Evolutionary conservation across 2,329 filamentous ascomycete genomes (phyloP).

Genomic region (Endothia cerciana): DNA sequence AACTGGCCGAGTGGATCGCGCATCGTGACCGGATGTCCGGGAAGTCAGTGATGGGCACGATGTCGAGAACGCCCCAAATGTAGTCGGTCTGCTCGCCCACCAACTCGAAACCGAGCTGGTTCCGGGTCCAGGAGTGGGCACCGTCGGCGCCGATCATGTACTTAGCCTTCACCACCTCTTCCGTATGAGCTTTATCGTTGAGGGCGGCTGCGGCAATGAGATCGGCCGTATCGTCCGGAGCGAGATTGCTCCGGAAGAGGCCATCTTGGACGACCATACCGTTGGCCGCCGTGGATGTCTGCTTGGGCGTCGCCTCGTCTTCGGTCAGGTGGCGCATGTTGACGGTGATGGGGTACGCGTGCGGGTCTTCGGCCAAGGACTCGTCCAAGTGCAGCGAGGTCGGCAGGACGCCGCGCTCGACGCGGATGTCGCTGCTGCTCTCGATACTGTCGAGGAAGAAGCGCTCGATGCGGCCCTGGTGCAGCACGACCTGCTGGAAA

Average conservation of each 20-base stretch:
- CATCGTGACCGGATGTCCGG: constrained; percentile 38
- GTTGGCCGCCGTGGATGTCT: constrained; percentile 43
- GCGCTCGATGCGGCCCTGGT: constrained; percentile 72
- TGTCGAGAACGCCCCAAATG: constrained; percentile 37
- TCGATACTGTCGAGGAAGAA: constrained; percentile 67
- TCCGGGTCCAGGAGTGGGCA: constrained; percentile 67
- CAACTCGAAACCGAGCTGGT: constrained; percentile 49
- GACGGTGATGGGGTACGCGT: constrained; percentile 64
- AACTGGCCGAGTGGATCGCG: constrained; percentile 36
- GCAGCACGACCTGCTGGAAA: constrained; percentile 69
- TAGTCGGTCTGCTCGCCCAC: constrained; percentile 36
- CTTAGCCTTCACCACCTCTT: constrained; percentile 56
- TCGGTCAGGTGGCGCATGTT: constrained; percentile 60
- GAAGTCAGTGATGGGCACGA: constrained; percentile 38
- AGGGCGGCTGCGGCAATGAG: too few relatives aligned
- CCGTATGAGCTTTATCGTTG: constrained; percentile 29
- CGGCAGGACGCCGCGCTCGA: constrained; percentile 66
- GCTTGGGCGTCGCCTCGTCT: constrained; percentile 57
- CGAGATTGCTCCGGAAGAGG: constrained; percentile 62
- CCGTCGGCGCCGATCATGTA: constrained; percentile 73
- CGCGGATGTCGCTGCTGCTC: constrained; percentile 49
- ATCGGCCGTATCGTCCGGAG: constrained; percentile 46
- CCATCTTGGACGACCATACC: constrained; percentile 56
- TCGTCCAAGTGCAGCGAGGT: constrained; percentile 59
- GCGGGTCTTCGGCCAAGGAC: constrained; percentile 49